Base-by-base conservation (phyloP, 352 stramenopile species). In the Pythium dissotocum region DNA sequence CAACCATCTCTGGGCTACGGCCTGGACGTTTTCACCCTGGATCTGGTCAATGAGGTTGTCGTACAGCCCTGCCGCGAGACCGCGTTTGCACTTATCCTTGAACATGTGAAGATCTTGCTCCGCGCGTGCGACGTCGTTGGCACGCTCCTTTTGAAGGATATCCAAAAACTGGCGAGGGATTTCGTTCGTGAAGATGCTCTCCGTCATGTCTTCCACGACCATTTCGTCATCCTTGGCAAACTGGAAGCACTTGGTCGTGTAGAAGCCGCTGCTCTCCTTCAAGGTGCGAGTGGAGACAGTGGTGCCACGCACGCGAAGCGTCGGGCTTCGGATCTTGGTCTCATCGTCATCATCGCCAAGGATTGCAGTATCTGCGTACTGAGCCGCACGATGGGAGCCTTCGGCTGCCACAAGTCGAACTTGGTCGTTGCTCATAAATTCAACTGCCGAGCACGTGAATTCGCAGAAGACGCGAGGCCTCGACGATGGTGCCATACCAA, bases 1-100 rank as follows among this genome's bases (percentile, higher is more conserved):
- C 2, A 95, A 67, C 87, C 87, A 95, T 28, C 73, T 72, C 35
- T 85, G 82, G 30, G 90, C 82, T 21, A 94, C 74, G 0, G 77
- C 81, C 40, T 91, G 82, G 26, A 91, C 82, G 56, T 93, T 93
- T 62, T 93, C 84, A 14, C 81, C 81, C 67, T 85, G 87, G 44
- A 95, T 93, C 63, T 95, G 87, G 61, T 95, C 85, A 35, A 95
- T 95, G 38, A 93, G 70, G 54, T 93, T 93, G 77, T 92, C 85
- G 61, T 91, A 95, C 9, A 89, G 49, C 33, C 80, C 80, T 24
- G 70, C 76, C 18, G 88, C 70, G 42, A 94, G 65, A 14, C 83
- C 86, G 38, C 71, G 87, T 49, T 86, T 89, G 63, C 80, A 85
- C 61, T 81, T 87, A 6, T 86, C 76, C 28, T 91, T 82, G 63